Conservation (phyloP, 2,329 filamentous ascomycete genomes). For the Ophiostoma ulmi region DNA sequence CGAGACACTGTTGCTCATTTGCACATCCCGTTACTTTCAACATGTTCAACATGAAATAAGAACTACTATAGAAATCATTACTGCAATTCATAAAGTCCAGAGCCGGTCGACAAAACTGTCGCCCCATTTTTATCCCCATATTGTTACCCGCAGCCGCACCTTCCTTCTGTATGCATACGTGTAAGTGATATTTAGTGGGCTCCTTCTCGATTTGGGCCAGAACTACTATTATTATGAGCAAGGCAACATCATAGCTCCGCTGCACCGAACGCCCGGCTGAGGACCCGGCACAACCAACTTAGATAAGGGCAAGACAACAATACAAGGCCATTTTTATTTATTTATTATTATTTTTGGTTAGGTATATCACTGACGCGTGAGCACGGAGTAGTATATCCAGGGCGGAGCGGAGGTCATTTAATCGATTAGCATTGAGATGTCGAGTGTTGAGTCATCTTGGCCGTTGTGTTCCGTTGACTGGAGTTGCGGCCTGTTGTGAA, state of each 20-base stretch:
- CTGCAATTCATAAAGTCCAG: too few relatives aligned
- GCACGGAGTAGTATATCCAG: background rate
- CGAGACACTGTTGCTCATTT: background rate
- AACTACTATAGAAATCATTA: too few relatives aligned
- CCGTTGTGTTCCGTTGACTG: background rate
- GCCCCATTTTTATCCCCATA: background rate
- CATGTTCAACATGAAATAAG: too few relatives aligned
- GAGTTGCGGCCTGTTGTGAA: background rate
- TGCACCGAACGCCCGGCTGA: constrained; percentile 25
- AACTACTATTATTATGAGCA: background rate
- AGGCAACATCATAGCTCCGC: constrained; percentile 20
- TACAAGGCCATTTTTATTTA: background rate
- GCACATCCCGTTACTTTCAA: too few relatives aligned
- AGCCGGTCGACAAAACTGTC: background rate
- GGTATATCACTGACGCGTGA: background rate
- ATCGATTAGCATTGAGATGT: background rate
- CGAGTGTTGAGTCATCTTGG: background rate
- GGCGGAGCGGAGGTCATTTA: background rate
- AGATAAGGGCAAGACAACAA: background rate
- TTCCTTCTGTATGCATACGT: constrained; percentile 14
- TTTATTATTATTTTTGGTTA: background rate
- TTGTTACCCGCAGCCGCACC: constrained; percentile 8
- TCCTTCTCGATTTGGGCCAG: background rate
- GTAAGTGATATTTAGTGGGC: constrained; percentile 15
- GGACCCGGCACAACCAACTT: constrained; percentile 5